Conservation (phyloP, 2,329 filamentous ascomycete genomes). For the Trichoderma citrinoviride region DNA sequence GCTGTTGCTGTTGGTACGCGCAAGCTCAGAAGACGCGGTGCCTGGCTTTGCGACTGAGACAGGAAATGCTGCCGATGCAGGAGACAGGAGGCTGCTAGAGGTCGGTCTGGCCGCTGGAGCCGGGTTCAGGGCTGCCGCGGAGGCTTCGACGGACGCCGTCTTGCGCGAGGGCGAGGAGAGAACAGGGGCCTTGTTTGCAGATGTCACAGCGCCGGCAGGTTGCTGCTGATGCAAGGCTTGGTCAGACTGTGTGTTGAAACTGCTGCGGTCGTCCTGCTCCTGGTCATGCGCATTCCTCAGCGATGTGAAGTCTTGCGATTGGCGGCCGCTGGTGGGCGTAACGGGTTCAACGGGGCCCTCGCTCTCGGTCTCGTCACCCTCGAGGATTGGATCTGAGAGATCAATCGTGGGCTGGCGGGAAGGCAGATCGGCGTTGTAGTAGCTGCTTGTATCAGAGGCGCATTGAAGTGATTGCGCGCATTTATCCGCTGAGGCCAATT, state of each 20-base stretch:
- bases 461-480: constrained; percentile 5
- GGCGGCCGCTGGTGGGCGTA: constrained; percentile 57
- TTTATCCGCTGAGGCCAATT: neutral
- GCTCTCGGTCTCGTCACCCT: constrained; percentile 60
- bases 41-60: constrained; percentile 9
- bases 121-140: neutral
- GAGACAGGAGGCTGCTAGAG: neutral
- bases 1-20: neutral
- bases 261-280: constrained; percentile 35
- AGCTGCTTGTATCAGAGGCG: neutral
- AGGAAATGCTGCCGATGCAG: neutral
- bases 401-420: constrained; percentile 51
- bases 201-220: neutral
- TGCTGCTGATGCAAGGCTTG: constrained; percentile 24
- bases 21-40: neutral
- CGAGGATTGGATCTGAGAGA: constrained; percentile 52
- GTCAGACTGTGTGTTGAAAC: constrained; percentile 27
- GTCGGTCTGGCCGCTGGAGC: neutral
- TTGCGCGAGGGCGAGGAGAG: constrained; percentile 20
- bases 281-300: constrained; percentile 33
- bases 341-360: constrained; percentile 59
- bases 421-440: constrained; percentile 42
- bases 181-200: constrained; percentile 20
- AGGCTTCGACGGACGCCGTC: neutral
- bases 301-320: constrained; percentile 54